Percentiles rank a stretch among this genome's conserved stretches.
These are phyloP conservation scores for Ophiobolus disseminans DNA, from an alignment of 2,329 filamentous ascomycete genomes.

Conservation along the genomic window DNA sequence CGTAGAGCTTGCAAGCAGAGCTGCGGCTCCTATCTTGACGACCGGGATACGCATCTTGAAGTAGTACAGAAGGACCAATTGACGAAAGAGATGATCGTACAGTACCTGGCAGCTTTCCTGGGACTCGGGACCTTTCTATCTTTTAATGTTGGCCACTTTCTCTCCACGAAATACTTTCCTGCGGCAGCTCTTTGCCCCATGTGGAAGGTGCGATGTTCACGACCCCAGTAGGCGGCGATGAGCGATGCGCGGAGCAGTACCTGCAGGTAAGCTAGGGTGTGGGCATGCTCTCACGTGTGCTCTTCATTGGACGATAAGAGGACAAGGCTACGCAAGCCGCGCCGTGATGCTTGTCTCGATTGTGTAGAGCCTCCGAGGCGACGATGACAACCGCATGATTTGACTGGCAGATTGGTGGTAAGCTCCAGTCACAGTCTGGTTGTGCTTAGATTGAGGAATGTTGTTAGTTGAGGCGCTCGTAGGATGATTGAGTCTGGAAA, in stretches of 20 bases:
- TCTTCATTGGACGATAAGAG: constrained; percentile 37
- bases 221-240: constrained; percentile 14
- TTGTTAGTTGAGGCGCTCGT: not conserved
- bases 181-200: constrained; percentile 39
- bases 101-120: constrained; percentile 7
- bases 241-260: constrained; percentile 35
- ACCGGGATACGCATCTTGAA: constrained; percentile 31
- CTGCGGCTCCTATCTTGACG: constrained; percentile 20
- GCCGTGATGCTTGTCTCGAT: constrained; percentile 22
- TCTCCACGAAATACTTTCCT: constrained; percentile 18
- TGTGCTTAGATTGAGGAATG: not conserved
- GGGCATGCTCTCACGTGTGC: constrained; percentile 35
- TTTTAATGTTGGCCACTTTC: constrained; percentile 3
- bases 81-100: constrained; percentile 4
- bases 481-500: not conserved
- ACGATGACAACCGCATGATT: constrained; percentile 8
- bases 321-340: constrained; percentile 30
- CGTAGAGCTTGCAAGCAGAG: constrained; percentile 28
- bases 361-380: constrained; percentile 19
- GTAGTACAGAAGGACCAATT: not conserved
- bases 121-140: constrained; percentile 2
- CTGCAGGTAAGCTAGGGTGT: constrained; percentile 35
- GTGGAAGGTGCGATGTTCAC: constrained; percentile 35
- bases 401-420: not conserved
- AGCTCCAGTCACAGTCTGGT: constrained; percentile 7